phyloP scores from a whole-genome alignment of 495 filamentous ascomycete genomes.

The Oleoguttula mirabilis region DNA sequence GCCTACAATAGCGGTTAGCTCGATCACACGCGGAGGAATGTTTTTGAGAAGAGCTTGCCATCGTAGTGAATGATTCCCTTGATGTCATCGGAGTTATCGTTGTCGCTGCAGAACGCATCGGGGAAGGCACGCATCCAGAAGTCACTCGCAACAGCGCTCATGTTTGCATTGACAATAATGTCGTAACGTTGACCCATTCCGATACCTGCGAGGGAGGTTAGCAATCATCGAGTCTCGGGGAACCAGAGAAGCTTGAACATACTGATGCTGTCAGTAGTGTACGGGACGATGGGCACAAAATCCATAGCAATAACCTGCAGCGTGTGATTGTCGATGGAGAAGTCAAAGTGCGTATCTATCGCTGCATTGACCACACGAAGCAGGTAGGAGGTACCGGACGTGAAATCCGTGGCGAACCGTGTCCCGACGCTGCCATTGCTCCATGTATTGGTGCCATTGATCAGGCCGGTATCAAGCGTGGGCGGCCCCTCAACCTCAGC shows the following conservation, averaged over 20 bases:
- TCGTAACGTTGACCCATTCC: slow-evolving; percentile 30
- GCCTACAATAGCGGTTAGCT: too few species aligned
- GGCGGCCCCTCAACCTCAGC: background rate
- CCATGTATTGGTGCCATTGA: background rate
- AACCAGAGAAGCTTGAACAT: background rate
- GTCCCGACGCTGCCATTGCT: background rate
- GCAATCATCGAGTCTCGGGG: background rate
- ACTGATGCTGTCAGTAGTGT: slow-evolving; percentile 22
- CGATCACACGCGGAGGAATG: too few species aligned
- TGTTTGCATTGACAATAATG: slow-evolving; percentile 26
- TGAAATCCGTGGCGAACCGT: slow-evolving; percentile 16
- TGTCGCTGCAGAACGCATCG: slow-evolving; percentile 8
- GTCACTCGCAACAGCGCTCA: slow-evolving; percentile 16
- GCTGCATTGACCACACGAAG: slow-evolving; percentile 57
- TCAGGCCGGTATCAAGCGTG: background rate
- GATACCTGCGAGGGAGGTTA: slow-evolving; percentile 3
- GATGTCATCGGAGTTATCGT: slow-evolving; percentile 1
- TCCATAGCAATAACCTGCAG: slow-evolving; percentile 34
- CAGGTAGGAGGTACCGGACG: slow-evolving; percentile 42
- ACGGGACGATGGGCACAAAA: slow-evolving; percentile 32
- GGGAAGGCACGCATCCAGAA: slow-evolving; percentile 27
- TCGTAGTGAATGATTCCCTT: slow-evolving; percentile 8
- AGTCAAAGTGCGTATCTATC: slow-evolving; percentile 37
- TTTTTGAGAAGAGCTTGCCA: too few species aligned
- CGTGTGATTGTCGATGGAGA: slow-evolving; percentile 32